Evolutionary conservation across 352 stramenopile species (phyloP), one percentile per base, ranked within the genome.

Genomic region (Pythium myriotylum): DNA sequence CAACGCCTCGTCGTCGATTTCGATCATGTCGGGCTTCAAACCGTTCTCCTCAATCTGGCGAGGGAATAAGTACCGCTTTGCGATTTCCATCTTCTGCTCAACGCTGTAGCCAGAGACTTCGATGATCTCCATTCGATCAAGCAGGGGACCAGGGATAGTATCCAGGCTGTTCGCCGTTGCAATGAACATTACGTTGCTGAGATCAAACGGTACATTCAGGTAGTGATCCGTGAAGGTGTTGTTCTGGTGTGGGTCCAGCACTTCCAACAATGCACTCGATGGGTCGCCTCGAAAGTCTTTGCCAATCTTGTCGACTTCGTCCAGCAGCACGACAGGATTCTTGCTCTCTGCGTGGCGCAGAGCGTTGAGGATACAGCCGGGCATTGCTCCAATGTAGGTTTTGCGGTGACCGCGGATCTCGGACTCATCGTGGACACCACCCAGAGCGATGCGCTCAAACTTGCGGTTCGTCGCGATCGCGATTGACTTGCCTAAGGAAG

Each of bases 271-370:
- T 32, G 87, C 87, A 58, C 74, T 89, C 1, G 74, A 73, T 22
- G 81, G 81, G 32, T 91, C 78, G 0, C 80, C 79, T 39, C 81
- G 79, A 45, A 88, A 87, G 39, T 89, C 81, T 42, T 89, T 89
- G 39, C 81, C 79, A 42, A 94, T 68, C 62, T 94, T 94, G 70
- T 94, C 84, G 23, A 94, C 81, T 54, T 99, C 97, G 55, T 95
- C 87, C 26, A 95, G 63, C 29, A 95, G 59, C 7, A 95, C 53
- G 33, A 96, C 83, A 0, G 86, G 85, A 54, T 95, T 94, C 54
- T 78, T 77, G 17, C 73, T 89, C 58, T 89, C 79, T 19, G 84
- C 82, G 42, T 89, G 83, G 5, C 82, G 79, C 22, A 96, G 71
- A 0, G 84, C 80, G 41, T 89, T 86, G 22, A 96, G 53, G n/a